Base-by-base conservation (phyloP, 164 flowering plant genomes). In the Magnolia kwangsiensis region DNA sequence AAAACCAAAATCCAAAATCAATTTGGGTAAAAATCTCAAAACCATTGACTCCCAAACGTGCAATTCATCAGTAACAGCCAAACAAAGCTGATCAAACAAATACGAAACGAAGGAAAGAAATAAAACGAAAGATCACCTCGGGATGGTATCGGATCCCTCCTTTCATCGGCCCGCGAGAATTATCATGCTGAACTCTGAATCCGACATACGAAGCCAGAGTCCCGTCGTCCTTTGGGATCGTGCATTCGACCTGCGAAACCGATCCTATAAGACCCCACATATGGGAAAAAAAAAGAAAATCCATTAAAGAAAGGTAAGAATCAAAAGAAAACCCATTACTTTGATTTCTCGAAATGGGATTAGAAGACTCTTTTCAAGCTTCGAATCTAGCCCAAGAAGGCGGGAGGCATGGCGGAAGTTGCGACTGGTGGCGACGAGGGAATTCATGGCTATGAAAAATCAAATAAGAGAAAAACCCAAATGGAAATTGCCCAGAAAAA, bases 191-290 rank as follows among this genome's bases (percentile, higher is more conserved):
- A 27, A 73, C 75, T 31, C 75, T 73, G 67, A 73, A 73, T 3
- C 61, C 61, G 13, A 55, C 61, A 55, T 55, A 55, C 61, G 61
- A 55, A 55, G 14, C 61, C 81, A 95, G 77, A 13, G 83, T 88
- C 13, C 97, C 98, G 75, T 95, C 97, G 76, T 95, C 97, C 80
- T 89, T 95, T 0, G 98, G 98, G 20, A 95, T 90, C 31, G 98
- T 95, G 79, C 98, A 95, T 79, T 95, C 98, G 80, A 95, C 98
- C 98, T 93, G 79, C 75, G 66, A 67, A 59, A 72, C 16, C 67
- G 78, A 68, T 2, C 20, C 37, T 23, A 23, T 63, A 72, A 75
- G 55, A 55, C 13, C 51, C 61, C 73, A 71, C 50, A 27, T 20
- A 13, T 23, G 23, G 50, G 4, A 49, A 67, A 50, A 72, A 50